phyloP scores from a whole-genome alignment of 257 asterid genomes.

The Penstemon eatonii region DNA sequence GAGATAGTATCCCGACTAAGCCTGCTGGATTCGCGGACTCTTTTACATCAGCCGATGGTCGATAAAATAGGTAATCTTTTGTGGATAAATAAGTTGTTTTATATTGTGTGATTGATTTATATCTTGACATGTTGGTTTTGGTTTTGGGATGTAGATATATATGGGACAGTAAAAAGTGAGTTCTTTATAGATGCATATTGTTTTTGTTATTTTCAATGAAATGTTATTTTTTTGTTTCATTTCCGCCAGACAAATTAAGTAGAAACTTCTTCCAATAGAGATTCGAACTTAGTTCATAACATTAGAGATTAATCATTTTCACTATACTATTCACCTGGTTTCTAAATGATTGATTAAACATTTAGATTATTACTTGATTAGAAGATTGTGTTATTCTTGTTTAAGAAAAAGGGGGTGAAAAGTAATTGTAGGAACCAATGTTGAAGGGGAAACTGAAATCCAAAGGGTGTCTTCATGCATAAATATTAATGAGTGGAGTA shows the following conservation, averaged over 20 bases:
- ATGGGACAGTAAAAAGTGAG: neutral
- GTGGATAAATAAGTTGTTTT: slow-evolving; percentile 26
- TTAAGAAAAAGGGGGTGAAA: neutral
- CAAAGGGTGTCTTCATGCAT: slow-evolving; percentile 13
- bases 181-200: too few species aligned
- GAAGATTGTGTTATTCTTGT: neutral
- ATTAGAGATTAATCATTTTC: neutral
- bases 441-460: slow-evolving; percentile 11
- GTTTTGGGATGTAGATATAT: neutral
- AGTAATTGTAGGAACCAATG: neutral
- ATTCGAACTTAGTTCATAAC: too few species aligned
- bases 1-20: slow-evolving; percentile 82
- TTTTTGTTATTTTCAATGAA: too few species aligned
- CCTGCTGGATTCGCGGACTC: slow-evolving; percentile 93
- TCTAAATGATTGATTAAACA: too few species aligned
- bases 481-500: neutral
- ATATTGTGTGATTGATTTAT: slow-evolving; percentile 2
- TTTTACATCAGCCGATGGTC: slow-evolving; percentile 79
- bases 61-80: slow-evolving; percentile 34
- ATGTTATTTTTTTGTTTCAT: too few species aligned
- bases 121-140: slow-evolving; percentile 3
- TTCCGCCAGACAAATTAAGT: too few species aligned
- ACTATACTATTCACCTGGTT: neutral
- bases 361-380: too few species aligned
- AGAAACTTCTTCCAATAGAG: too few species aligned